Base-by-base conservation (phyloP, 106 monocot species). In the Phalaenopsis aphrodite region DNA sequence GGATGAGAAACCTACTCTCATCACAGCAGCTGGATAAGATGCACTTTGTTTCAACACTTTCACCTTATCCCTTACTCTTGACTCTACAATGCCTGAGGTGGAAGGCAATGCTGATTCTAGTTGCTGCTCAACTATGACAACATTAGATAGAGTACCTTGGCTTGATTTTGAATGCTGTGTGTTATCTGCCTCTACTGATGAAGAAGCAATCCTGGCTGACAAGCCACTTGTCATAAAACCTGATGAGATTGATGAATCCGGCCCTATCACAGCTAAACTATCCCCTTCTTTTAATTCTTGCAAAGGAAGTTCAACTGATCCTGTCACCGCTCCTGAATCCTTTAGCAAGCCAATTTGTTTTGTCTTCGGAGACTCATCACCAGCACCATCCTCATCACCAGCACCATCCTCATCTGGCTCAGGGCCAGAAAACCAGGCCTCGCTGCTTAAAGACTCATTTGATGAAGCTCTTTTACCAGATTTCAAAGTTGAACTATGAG, bases 381-480 rank as follows among this genome's bases (percentile, higher is more conserved):
- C 30, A 30, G 30, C 0, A n/a, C n/a, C n/a, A n/a, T n/a, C 43
- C 37, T 80, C 83, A 76, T 76, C 76, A 8, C 74, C 74, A 43
- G 49, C 21, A 15, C 4, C 23, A 75, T 90, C 86, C 19, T 84
- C 78, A 24, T 88, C 88, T 55, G 82, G 81, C 78, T 93, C 95
- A 39, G 80, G 85, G 30, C 96, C 87, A 68, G 96, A 96, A 87
- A 88, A 88, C 93, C 94, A 96, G 66, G 82, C 86, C 64, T 90
- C 94, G 55, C 87, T 90, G 75, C 76, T 79, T 56, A 78, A 58
- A 69, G 94, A 92, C 48, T 89, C 93, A 82, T 88, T 91, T 38
- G 93, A 89, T 8, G 93, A 90, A 78, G 86, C 86, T 80, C 82
- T 90, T 77, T 78, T 82, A 49, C 73, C 86, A 10, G 90, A 87